Evolutionary conservation across 371 early-diverging fungal genomes (phyloP), one percentile per base, ranked within the genome.

Genomic region (Apophysomyces elegans): DNA sequence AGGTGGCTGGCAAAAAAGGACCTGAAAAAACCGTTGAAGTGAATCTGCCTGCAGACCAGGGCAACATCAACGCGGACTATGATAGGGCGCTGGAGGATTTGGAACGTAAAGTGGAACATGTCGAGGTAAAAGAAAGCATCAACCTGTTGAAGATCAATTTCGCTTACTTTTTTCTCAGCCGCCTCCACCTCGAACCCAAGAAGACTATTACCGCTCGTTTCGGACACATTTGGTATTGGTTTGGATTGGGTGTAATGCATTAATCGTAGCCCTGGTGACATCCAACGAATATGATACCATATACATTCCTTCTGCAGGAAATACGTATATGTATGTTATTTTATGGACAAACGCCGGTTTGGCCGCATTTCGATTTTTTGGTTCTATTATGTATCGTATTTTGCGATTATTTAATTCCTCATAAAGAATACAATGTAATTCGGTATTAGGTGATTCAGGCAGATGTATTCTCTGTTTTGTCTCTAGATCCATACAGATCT

Each of bases 191-290:
- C 72, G 81, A 85, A 91, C 90, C 69, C 86, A 87, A 70, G 81
- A 81, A 36, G 98, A 98, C 62, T 87, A 91, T 72, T 94, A 93
- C 77, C 90, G 92, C 64, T 80, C 85, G 43, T 95, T 96, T 83
- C 86, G 98, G 58, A 96, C 97, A 5, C 83, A 86, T 44, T 63
- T 83, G 6, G 83, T 95, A 5, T 75, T 98, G 41, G 70, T 72
- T n/a, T 98, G 97, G 97, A 87, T 95, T 67, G 84, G 91, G 62
- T 84, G 89, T 64, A 97, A 98, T 69, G 90, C 87, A 1, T 54
- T 91, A 7, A 75, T 98, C 37, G 88, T 94, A 8, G 86, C 80
- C 0, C 62, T 83, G 58, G 75, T 89, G 6, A 87, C 87, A 9
- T 69, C 79, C 1, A 58, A 69, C 5, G 69, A 78, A 9, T 78